phyloP scores from a whole-genome alignment of 1,139 yeast species.

The Kurtzmaniella quercitrusa region DNA sequence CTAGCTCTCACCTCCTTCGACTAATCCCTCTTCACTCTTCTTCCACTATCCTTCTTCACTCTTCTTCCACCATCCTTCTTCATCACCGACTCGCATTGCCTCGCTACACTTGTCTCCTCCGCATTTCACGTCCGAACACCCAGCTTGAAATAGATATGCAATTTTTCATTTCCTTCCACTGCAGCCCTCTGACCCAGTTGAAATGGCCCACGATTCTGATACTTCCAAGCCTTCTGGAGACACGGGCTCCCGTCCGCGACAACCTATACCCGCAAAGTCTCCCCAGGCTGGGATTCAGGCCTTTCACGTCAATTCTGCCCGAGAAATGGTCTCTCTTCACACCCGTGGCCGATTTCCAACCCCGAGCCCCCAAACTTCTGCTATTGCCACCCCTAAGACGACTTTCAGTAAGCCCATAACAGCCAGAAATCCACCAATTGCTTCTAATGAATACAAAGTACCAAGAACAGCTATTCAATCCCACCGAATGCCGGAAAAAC shows the following conservation, averaged over 20 bases:
- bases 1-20: no score
- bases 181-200: not conserved
- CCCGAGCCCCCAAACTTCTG: slow-evolving; percentile 7
- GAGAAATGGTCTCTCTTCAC: slow-evolving; percentile 53
- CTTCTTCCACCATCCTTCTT: not conserved
- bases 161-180: not conserved
- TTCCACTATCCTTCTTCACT: no score
- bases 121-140: not conserved
- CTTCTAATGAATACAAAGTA: slow-evolving; percentile 1
- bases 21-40: no score
- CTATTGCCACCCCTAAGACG: not conserved
- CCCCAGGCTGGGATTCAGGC: slow-evolving; percentile 42
- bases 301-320: slow-evolving; percentile 55
- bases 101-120: no score
- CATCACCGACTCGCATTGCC: not conserved
- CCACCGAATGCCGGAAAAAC: no score
- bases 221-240: not conserved
- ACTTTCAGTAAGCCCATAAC: not conserved
- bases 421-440: slow-evolving; percentile 5
- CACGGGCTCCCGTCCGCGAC: not conserved
- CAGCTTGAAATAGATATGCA: not conserved
- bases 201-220: not conserved
- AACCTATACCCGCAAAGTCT: not conserved
- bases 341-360: slow-evolving; percentile 34
- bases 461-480: slow-evolving; percentile 2